Base-by-base conservation (phyloP, 2,329 filamentous ascomycete species). In the Sphaerulina musiva region DNA sequence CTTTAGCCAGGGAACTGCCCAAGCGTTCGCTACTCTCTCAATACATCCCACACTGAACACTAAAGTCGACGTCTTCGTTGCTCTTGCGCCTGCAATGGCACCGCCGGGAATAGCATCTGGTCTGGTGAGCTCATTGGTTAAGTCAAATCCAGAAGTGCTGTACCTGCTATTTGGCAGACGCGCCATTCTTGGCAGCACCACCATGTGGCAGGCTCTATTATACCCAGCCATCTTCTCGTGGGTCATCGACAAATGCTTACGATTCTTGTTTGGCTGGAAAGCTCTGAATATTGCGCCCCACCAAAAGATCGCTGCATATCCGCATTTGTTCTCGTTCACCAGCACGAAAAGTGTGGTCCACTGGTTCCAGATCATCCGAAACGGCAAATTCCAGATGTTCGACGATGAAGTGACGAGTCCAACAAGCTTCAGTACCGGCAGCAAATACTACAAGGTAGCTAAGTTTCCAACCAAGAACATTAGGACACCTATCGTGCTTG, bases 341-440 rank as follows among this genome's bases (percentile, higher is more conserved):
- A 95, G 89, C 69, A 95, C 90, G 54, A 98, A 98, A 73, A 91
- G 86, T 17, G 90, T 98, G 7, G 93, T 98, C 0, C 93, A 98
- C 69, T 98, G 93, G 93, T 98, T 98, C 70, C 93, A 98, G 69
- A 96, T 98, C 68, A 98, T 98, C 65, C 86, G 93, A 60, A 96
- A 92, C 66, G 88, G 89, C 65, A 90, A 84, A 26, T 97, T 98
- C 71, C 93, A 98, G 71, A 96, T 98, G 88, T 97, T 91, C 70
- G 93, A 98, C 68, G 93, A 98, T 68, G 92, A 97, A 64, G 81
- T 93, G 0, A 87, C 90, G 54, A 85, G 85, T 29, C 86, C 86
- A 0, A 76, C 95, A 56, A 82, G 83, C 51, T 76, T 91, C 38
- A 81, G 80, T 20, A 83, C 83, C 4, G 80, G 80, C 51, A 84